Conservation (phyloP, 352 stramenopile genomes). For the Pythium phragmitis region DNA sequence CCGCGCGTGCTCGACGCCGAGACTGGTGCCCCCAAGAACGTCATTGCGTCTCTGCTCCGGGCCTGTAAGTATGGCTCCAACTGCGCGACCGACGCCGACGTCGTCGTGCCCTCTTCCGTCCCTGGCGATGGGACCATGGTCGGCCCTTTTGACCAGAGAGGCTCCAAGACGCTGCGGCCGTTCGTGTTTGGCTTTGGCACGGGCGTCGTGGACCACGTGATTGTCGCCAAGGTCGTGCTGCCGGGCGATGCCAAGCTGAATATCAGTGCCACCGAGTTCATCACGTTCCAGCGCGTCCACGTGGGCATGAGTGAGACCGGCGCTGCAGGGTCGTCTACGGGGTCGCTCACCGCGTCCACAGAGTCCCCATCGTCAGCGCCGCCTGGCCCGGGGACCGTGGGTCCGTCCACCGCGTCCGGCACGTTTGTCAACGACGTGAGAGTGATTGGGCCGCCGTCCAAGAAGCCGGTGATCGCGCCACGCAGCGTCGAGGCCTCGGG, state of each 20-base stretch:
- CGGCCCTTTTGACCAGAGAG: conserved; percentile 42
- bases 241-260: conserved; percentile 45
- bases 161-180: conserved; percentile 46
- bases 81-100: conserved; percentile 41
- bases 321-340: not conserved
- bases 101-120: conserved; percentile 14
- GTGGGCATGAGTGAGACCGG: not conserved
- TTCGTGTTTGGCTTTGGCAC: conserved; percentile 43
- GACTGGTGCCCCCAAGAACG: conserved; percentile 34
- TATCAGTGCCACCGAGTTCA: conserved; percentile 57
- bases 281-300: conserved; percentile 36
- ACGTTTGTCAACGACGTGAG: not conserved
- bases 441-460: not conserved
- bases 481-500: conserved; percentile 7
- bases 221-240: conserved; percentile 56
- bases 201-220: conserved; percentile 47
- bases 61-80: conserved; percentile 63
- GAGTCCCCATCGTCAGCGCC: no score
- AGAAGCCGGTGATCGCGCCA: not conserved
- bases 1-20: conserved; percentile 52
- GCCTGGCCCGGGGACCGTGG: not conserved
- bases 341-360: no score
- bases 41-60: conserved; percentile 46
- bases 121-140: conserved; percentile 30
- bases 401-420: no score